Base-by-base conservation (phyloP, 371 early-diverging fungal genomes). In the Syncephalis fuscata region DNA sequence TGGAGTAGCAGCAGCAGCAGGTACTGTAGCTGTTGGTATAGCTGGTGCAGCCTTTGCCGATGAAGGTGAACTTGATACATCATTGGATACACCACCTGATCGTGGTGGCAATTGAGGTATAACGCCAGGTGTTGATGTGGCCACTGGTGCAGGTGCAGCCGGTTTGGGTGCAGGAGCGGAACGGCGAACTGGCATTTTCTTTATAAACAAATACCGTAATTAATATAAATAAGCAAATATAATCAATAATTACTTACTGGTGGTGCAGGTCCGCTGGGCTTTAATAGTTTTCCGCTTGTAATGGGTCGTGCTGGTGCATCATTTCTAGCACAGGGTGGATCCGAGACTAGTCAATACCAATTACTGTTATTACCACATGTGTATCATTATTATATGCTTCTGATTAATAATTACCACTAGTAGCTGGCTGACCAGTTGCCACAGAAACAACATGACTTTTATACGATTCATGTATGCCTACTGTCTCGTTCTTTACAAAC, bases 371-470 rank as follows among this genome's bases (percentile, higher is more conserved):
- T 7, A 32, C 7, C 11, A 32, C 7, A 32, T 32, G 4, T 7
- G 4, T 32, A 7, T 7, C 32, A 32, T 32, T 32, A 32, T 32
- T 32, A 4, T 32, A 32, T 32, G 11, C 32, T 7, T 11, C 11
- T n/a, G 9, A 40, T 4, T 40, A 14, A 23, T 43, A 49, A 52
- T 46, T 62, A 70, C 68, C 65, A 45, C 80, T 82, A 51, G 64
- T 56, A 14, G 82, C 71, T 3, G 85, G 76, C 47, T 71, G 71
- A 23, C 88, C 88, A 24, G 76, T 65, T 22, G 68, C 67, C 15
- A 82, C 71, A 42, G 65, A 68, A 11, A 86, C 82, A 14, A 73
- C 71, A 49, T 86, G 85, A 46, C 80, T 85, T 60, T 84, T 84
- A 62, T 82, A 88, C 7, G 68, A 46, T 41, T 74, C 79, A 41